These are phyloP conservation scores for Nakaseomyces kungkrabaensis DNA, from an alignment of 1,139 yeast species.

Conservation along the genomic window DNA sequence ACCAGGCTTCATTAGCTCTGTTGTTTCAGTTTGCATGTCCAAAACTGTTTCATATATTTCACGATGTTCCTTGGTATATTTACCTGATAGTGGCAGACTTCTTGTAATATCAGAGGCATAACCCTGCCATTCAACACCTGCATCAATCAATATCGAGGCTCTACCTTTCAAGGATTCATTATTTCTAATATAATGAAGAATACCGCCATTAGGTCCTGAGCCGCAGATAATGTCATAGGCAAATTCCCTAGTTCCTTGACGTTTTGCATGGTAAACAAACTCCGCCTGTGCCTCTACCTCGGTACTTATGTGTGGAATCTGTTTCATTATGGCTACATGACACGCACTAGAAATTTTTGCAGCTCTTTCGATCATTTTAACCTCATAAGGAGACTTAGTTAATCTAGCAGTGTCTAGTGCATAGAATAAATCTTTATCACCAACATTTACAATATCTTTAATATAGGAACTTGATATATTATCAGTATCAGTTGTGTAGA, in stretches of 20 bases:
- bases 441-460: constrained; percentile 22
- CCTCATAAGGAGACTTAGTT: constrained; percentile 75
- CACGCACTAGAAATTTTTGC: constrained; percentile 77
- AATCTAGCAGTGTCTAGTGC: constrained; percentile 83
- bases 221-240: constrained; percentile 95
- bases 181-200: constrained; percentile 81
- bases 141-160: constrained; percentile 74
- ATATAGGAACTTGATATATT: constrained; percentile 6
- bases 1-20: constrained; percentile 70
- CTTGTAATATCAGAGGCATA: constrained; percentile 93
- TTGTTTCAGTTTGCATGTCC: constrained; percentile 70
- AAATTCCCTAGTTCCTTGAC: constrained; percentile 85
- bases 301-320: constrained; percentile 73
- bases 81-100: constrained; percentile 85
- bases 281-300: constrained; percentile 95
- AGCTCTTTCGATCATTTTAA: constrained; percentile 68
- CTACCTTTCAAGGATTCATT: constrained; percentile 54
- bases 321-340: constrained; percentile 87
- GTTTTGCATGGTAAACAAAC: constrained; percentile 81
- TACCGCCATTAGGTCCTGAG: constrained; percentile 84
- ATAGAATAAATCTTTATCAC: constrained; percentile 44
- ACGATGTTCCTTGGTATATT: constrained; percentile 80
- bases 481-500: constrained; percentile 35
- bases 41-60: constrained; percentile 72
- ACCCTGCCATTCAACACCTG: constrained; percentile 94